A percentile compares a stretch with the other conserved stretches of the same genome.
phyloP scores from a whole-genome alignment of 2,329 filamentous ascomycete species.

The Fusarium pilosicola region DNA sequence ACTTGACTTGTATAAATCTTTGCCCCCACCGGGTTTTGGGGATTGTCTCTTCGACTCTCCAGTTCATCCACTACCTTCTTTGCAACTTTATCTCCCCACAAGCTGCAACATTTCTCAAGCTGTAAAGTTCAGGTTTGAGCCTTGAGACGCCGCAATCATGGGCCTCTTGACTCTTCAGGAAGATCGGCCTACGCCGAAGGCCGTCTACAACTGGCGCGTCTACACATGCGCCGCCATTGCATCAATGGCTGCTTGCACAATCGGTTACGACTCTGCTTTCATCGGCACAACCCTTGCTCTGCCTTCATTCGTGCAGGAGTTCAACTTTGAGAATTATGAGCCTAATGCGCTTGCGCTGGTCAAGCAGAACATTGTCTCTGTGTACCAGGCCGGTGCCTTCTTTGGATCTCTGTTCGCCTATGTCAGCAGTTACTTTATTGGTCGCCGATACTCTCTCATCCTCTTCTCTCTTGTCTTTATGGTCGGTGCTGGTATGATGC shows the following conservation, averaged over 20 bases:
- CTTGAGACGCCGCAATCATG: slow-evolving; percentile 45
- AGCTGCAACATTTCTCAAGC: not conserved
- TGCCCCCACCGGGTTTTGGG: slow-evolving; percentile 22
- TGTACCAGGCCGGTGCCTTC: slow-evolving; percentile 86
- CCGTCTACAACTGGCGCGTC: slow-evolving; percentile 70
- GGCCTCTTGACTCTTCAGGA: slow-evolving; percentile 62
- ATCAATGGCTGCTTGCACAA: slow-evolving; percentile 66
- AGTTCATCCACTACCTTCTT: slow-evolving; percentile 26
- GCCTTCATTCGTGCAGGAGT: slow-evolving; percentile 75
- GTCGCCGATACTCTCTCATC: slow-evolving; percentile 72
- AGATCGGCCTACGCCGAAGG: slow-evolving; percentile 65
- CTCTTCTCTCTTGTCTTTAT: slow-evolving; percentile 72
- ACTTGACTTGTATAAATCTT: slow-evolving; percentile 36
- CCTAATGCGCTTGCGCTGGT: slow-evolving; percentile 63
- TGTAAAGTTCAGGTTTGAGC: not conserved
- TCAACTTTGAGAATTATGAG: slow-evolving; percentile 66
- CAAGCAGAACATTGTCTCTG: slow-evolving; percentile 80
- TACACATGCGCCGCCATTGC: slow-evolving; percentile 64
- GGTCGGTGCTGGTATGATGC: slow-evolving; percentile 77
- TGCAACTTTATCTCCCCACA: slow-evolving; percentile 7
- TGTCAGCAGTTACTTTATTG: slow-evolving; percentile 71
- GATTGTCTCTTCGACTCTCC: slow-evolving; percentile 6
- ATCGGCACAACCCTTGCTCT: slow-evolving; percentile 81
- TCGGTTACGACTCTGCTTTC: slow-evolving; percentile 77
- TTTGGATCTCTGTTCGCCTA: slow-evolving; percentile 81